phyloP scores from a whole-genome alignment of 192 early-diverging fungal genomes.

The Rhizophagus sp. region DNA sequence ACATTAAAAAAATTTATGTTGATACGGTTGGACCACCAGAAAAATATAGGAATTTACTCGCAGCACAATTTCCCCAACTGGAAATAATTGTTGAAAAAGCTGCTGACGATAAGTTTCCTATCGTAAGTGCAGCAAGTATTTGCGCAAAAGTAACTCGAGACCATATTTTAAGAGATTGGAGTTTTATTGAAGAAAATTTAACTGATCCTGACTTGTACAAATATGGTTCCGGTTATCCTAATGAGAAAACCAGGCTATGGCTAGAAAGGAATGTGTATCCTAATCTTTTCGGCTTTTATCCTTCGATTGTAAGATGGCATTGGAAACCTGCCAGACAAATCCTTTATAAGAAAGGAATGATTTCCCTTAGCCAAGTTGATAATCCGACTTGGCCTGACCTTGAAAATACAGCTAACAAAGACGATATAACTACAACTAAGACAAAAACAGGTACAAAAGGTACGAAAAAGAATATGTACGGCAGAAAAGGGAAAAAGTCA shows the following conservation, averaged over 20 bases:
- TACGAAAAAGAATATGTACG: not conserved
- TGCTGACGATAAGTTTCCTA: constrained; percentile 90
- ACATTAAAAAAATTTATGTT: constrained; percentile 78
- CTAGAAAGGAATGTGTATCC: not conserved
- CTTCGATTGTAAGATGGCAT: not conserved
- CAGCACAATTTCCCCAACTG: constrained; percentile 72
- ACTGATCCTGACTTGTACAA: constrained; percentile 45
- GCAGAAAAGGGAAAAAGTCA: not conserved
- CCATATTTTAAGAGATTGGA: constrained; percentile 63
- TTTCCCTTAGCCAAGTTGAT: not conserved
- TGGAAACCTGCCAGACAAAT: not conserved
- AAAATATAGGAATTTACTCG: constrained; percentile 81
- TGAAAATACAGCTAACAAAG: not conserved
- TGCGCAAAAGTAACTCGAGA: constrained; percentile 93
- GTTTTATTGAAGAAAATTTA: constrained; percentile 60
- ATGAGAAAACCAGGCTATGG: not conserved
- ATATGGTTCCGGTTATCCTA: constrained; percentile 92
- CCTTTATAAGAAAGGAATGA: not conserved
- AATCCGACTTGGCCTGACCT: not conserved
- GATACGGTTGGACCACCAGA: constrained; percentile 95
- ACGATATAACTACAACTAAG: not conserved
- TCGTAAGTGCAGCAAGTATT: constrained; percentile 95
- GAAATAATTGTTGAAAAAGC: constrained; percentile 89
- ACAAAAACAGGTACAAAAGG: not conserved
- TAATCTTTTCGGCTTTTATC: not conserved